Base-by-base conservation (phyloP, 1,284 basidiomycete genomes). In the Pseudozyma pruni region DNA sequence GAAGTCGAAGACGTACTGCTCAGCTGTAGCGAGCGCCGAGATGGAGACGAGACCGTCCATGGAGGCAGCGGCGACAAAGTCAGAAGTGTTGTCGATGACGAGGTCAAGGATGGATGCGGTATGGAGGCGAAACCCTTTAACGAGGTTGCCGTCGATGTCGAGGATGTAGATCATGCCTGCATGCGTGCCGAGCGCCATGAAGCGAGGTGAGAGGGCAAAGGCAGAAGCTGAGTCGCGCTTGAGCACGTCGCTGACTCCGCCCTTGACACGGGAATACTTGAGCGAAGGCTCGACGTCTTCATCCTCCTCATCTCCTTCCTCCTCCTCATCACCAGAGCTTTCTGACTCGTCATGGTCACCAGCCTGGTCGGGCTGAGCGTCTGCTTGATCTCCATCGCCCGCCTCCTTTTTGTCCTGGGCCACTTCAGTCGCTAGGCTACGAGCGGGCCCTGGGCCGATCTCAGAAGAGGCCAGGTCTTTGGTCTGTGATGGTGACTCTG, bases 1-100 rank as follows among this genome's bases (percentile, higher is more conserved):
- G 85, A 95, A 89, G 83, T 98, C 91, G 80, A 96, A 95, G 1
- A 88, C 86, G 80, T 95, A 94, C 82, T 97, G 93, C 55, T 81
- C 81, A 0, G 90, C 85, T 0, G 89, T 89, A 4, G 90, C 89
- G 4, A 97, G 84, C 0, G 94, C 93, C 69, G 92, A 90, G 41
- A 98, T 89, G 51, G 92, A 89, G 52, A 96, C 90, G 84, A 94
- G 91, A 83, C 94, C 96, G 83, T 98, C 95, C 78, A 98, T 89
- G 7, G 93, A 94, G 0, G 94, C 91, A 9, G 93, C 94, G 1
- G 90, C 93, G 5, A 98, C 88, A 81, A 93, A 98, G 58, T 97
- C 93, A 38, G 88, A 90, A 1, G 90, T 90, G 46, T 87, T 85
- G 82, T 98, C 95, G 76, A 98, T 86, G 45, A 88, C 88, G 33